Evolutionary conservation across 2,329 filamentous ascomycete species (phyloP).

Genomic region (Trichoderma atroviride): DNA sequence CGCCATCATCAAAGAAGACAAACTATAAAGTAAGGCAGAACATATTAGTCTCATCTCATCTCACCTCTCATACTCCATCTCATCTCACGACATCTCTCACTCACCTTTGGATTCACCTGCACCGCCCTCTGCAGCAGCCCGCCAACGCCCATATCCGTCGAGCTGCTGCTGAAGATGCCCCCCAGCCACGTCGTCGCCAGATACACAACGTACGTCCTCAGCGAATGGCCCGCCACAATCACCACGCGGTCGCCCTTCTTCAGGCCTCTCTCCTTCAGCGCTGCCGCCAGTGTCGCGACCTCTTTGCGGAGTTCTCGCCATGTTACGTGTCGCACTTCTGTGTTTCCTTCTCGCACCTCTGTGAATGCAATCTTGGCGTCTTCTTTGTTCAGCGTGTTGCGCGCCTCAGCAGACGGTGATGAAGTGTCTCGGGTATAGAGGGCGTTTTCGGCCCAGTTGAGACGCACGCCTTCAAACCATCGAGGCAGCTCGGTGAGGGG

Average conservation of each 20-base stretch:
- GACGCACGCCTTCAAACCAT: conserved; percentile 74
- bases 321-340: conserved; percentile 58
- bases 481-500: conserved; percentile 71
- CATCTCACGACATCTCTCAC: conserved; percentile 23
- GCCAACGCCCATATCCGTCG: conserved; percentile 81
- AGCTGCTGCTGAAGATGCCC: conserved; percentile 73
- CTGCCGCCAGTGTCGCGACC: conserved; percentile 63
- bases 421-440: conserved; percentile 57
- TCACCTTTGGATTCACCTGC: conserved; percentile 71
- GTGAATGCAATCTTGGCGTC: conserved; percentile 71
- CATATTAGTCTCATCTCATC: not conserved
- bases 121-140: conserved; percentile 74
- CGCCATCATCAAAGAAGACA: conserved; percentile 81
- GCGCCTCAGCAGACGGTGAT: conserved; percentile 46
- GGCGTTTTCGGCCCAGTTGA: conserved; percentile 83
- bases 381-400: conserved; percentile 65
- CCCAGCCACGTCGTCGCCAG: conserved; percentile 71
- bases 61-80: not conserved
- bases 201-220: conserved; percentile 73
- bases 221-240: conserved; percentile 72
- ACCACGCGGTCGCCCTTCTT: conserved; percentile 73
- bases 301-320: conserved; percentile 67
- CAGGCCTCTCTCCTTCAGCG: conserved; percentile 68
- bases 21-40: conserved; percentile 46
- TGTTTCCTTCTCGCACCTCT: conserved; percentile 70